Evolutionary conservation across 2,329 filamentous ascomycete species (phyloP).

Genomic region (Xylaria arbuscula): DNA sequence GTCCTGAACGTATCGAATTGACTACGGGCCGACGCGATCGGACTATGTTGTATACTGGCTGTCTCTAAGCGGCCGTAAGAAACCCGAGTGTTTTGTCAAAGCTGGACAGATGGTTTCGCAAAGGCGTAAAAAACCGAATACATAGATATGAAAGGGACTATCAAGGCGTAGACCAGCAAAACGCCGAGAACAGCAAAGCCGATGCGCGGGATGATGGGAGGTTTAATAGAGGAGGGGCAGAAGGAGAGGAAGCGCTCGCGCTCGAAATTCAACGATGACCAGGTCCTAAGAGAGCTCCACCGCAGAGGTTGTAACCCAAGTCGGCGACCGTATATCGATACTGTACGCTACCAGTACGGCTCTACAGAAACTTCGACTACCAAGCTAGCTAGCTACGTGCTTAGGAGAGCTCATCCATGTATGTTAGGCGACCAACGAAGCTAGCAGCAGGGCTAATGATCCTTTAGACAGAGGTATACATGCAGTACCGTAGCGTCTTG

Average conservation of each 20-base stretch:
- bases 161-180: slow-evolving; percentile 35
- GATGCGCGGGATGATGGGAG: slow-evolving; percentile 36
- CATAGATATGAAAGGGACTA: slow-evolving; percentile 8
- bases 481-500: not conserved
- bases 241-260: slow-evolving; percentile 40
- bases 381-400: not conserved
- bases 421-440: slow-evolving; percentile 22
- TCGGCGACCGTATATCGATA: slow-evolving; percentile 26
- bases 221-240: slow-evolving; percentile 44
- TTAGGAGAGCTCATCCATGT: slow-evolving; percentile 15
- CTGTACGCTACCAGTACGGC: not conserved
- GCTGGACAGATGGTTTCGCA: not conserved
- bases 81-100: slow-evolving; percentile 12
- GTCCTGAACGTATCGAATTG: slow-evolving; percentile 32
- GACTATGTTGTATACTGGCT: slow-evolving; percentile 3
- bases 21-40: slow-evolving; percentile 25
- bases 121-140: not conserved
- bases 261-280: slow-evolving; percentile 35
- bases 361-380: not conserved
- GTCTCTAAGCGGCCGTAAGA: slow-evolving; percentile 18
- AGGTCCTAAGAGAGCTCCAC: slow-evolving; percentile 41
- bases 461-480: slow-evolving; percentile 27
- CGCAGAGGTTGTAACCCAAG: slow-evolving; percentile 36
- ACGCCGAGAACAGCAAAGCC: slow-evolving; percentile 29
- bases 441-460: slow-evolving; percentile 36